Base-by-base conservation (phyloP, 768 basidiomycete species). In the Trametopsis cervina region DNA sequence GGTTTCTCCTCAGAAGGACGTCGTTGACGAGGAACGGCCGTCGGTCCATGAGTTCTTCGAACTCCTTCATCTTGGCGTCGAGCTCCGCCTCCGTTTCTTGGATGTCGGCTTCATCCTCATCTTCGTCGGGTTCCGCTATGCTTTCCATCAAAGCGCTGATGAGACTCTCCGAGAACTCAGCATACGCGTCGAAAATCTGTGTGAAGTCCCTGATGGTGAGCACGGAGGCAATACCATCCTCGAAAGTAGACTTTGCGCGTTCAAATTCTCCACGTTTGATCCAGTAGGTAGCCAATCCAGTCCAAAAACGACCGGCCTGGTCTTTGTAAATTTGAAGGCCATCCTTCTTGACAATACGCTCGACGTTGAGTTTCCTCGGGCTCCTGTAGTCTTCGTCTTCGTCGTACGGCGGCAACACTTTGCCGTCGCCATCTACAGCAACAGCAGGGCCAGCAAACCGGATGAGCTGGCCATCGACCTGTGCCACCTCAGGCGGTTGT, bases 211-310 rank as follows among this genome's bases (percentile, higher is more conserved):
- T 81, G 55, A 97, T 85, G 1, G 95, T 97, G 58, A 98, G 69
- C 15, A 98, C 95, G 1, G 70, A 73, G 15, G 78, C 74, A 54
- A 97, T 75, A 12, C 93, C 96, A 20, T 79, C 66, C 66, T 98
- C 96, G 62, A 98, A 98, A 0, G 86, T 90, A 42, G 73, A 72
- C 54, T 84, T 89, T 13, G 91, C 90, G 44, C 88, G 77, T 53
- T 93, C 93, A 60, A 99, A 97, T 62, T 98, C 96, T 46, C 79
- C 90, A 4, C 92, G 83, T 67, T 96, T 96, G 65, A 94, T 94
- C 95, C 95, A 99, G 62, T 95, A 98, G 0, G 94, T 97, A 1
- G 94, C 94, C 23, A 98, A 67, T 0, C 95, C 96, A 4, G 91
- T 87, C 95, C 94, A 99, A 23, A 99, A 67, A 42, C 90, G 81